phyloP scores from a whole-genome alignment of 2,329 filamentous ascomycete species.

The Seiridium cupressi region DNA sequence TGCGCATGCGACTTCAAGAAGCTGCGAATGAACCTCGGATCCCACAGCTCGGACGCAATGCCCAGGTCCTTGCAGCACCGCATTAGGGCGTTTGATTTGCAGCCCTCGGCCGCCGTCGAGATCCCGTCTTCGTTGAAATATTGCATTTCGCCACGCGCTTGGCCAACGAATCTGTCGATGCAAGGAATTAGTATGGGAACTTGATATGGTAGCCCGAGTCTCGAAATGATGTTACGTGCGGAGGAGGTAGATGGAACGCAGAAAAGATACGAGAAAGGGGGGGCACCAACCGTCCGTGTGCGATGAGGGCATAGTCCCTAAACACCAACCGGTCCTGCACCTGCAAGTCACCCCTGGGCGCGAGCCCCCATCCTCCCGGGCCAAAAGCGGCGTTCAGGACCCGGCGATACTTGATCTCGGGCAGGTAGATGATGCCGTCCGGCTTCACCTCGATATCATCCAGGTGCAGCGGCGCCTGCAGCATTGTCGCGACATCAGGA shows the following conservation, averaged over 20 bases:
- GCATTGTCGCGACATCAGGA: conserved; percentile 63
- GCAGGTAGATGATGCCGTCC: conserved; percentile 92
- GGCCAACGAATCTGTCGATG: conserved; percentile 72
- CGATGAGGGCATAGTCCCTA: conserved; percentile 89
- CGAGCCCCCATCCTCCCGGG: conserved; percentile 92
- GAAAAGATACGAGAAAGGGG: neutral
- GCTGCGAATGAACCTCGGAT: conserved; percentile 82
- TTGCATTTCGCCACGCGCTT: conserved; percentile 90
- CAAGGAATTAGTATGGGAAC: neutral
- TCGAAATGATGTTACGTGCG: neutral
- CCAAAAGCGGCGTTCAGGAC: conserved; percentile 91
- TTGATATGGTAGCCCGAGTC: no score
- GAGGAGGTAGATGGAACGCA: no score
- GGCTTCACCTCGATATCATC: conserved; percentile 95
- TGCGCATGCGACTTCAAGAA: conserved; percentile 74
- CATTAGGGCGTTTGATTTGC: conserved; percentile 97
- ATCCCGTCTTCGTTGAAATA: conserved; percentile 91
- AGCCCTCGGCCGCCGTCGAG: conserved; percentile 91
- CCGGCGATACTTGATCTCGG: conserved; percentile 95
- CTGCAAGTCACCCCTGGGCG: conserved; percentile 80
- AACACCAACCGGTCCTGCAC: conserved; percentile 81
- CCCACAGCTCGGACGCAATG: conserved; percentile 93
- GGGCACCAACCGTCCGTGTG: conserved; percentile 69
- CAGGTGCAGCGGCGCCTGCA: conserved; percentile 64
- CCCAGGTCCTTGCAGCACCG: conserved; percentile 98